Evolutionary conservation across 441 rosid species (phyloP), one percentile per base, ranked within the genome.

Genomic region (Erodium trifolium): DNA sequence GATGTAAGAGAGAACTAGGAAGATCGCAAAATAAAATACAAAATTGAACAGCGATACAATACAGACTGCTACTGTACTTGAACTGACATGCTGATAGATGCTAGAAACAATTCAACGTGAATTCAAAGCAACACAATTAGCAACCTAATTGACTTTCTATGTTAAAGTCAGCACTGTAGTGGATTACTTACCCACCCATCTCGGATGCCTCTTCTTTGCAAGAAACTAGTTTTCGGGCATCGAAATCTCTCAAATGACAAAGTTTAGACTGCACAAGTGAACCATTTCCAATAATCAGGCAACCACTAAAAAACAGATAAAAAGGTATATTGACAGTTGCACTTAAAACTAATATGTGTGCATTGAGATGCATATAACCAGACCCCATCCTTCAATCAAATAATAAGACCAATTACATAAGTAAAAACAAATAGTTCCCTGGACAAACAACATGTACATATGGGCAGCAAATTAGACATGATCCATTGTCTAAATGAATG

Each of bases 171-270:
- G 35, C 35, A 64, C 65, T 45, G 63, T 51, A 63, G 60, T 47
- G 68, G 63, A 70, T 49, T 70, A 84, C 90, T 86, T 82, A 94
- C 98, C 98, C 98, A 73, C 97, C 99, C 88, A 88, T 79, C 84
- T 92, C 99, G 66, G 89, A 75, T 2, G 94, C 75, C 82, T 91
- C 96, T 84, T 92, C 99, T 79, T 88, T 92, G 66, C 70, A 72
- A 63, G 82, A 78, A 59, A 85, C 82, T 74, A 91, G 70, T 70
- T 82, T 81, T 39, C 62, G 73, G 19, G 92, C 79, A 82, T 86
- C 89, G 66, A 87, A 91, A 67, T 77, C 86, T n/a, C 77, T 77
- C 75, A 94, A 77, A 78, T 88, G 82, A 79, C 99, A 94, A 60
- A 73, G 89, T 68, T 82, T 87, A 74, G 99, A 92, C 98, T 94